Evolutionary conservation across 148 eudicot species (phyloP), one percentile per base, ranked within the genome.

Genomic region (Rheum nobile): DNA sequence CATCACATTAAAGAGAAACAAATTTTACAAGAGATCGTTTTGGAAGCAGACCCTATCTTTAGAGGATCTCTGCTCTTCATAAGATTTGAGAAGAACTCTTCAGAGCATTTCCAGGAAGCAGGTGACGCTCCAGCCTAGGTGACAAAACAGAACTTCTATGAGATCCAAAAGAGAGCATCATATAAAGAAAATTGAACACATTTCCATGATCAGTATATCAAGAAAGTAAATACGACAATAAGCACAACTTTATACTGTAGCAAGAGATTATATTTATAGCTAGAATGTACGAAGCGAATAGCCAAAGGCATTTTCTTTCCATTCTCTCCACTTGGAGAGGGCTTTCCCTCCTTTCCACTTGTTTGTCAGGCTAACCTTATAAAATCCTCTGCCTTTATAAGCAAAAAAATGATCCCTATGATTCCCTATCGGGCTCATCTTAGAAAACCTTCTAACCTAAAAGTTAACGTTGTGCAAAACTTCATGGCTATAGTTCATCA

Each of bases 51-150:
- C 98, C 98, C 98, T 24, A 91, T 82, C 69, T 85, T 84, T 35
- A 95, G 97, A 80, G 93, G 96, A 84, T 95, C 98, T 87, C 93
- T 83, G 75, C 79, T 85, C 86, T 85, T 88, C 75, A 95, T 90
- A 74, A 86, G 91, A 72, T 86, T 85, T 69, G 93, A 87, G 80
- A 95, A 90, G 81, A 86, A 90, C 73, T 95, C 97, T 80, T 95
- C 98, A 71, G 98, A 95, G 81, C 98, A 95, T 85, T 88, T 95
- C 98, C 98, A 95, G 41, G 97, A 88, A 80, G 90, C 98, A 74
- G 93, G 97, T 17, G 92, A 87, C 74, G 72, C 79, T 54, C 87
- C 80, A 77, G 46, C 87, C 97, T 92, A 72, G 71, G 39, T 6
- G 38, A 31, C 22, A 65, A 6, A 16, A 31, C 39, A 65, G 34